phyloP scores from a whole-genome alignment of 331 rosid species.

The Acacia concinna region DNA sequence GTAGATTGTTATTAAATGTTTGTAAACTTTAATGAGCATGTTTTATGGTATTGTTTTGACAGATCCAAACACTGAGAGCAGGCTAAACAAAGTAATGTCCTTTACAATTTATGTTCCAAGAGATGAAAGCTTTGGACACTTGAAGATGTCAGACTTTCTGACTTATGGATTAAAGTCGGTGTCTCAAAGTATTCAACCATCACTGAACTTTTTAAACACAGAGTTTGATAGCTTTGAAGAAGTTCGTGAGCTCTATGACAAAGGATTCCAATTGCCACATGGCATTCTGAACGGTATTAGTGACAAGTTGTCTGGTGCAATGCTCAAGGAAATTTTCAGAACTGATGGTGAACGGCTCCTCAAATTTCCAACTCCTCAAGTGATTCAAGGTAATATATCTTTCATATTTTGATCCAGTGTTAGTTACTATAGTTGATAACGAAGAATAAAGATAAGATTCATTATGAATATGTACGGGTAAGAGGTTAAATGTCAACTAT shows the following conservation, averaged over 20 bases:
- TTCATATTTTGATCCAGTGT: neutral
- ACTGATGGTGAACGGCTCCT: neutral
- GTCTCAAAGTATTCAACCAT: slow-evolving; percentile 30
- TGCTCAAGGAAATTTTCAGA: neutral
- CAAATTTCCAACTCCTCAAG: slow-evolving; percentile 5
- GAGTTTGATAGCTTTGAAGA: slow-evolving; percentile 28
- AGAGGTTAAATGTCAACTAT: no score
- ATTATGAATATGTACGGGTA: no score
- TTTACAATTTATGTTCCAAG: slow-evolving; percentile 50
- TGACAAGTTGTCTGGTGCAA: neutral
- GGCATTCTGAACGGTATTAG: neutral
- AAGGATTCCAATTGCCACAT: neutral
- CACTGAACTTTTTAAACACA: neutral
- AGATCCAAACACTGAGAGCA: slow-evolving; percentile 49
- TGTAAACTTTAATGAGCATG: neutral
- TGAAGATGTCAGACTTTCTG: slow-evolving; percentile 48
- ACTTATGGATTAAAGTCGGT: slow-evolving; percentile 35
- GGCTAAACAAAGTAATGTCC: slow-evolving; percentile 3
- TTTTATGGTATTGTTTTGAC: neutral
- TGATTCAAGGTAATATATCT: neutral
- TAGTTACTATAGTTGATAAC: neutral
- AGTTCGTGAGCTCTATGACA: neutral
- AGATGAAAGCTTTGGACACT: slow-evolving; percentile 56
- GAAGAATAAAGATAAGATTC: no score
- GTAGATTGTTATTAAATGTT: neutral